Percentiles rank a stretch among this genome's conserved stretches.
These are phyloP conservation scores for Amborella trichopoda DNA, from an alignment of 164 flowering plant genomes.

Conservation along the genomic window DNA sequence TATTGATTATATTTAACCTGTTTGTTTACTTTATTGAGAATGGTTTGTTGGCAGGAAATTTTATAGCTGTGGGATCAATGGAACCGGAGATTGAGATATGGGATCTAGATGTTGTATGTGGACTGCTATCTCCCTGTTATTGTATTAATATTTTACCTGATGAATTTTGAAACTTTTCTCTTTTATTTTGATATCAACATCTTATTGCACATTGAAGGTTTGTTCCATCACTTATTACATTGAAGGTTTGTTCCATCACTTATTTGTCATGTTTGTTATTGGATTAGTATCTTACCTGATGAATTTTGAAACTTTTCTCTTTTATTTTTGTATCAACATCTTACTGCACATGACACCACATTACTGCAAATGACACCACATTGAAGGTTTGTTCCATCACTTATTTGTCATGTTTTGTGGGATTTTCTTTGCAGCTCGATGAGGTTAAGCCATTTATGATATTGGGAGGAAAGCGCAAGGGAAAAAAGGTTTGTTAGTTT, in stretches of 20 bases:
- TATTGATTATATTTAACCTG: not conserved
- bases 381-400: not conserved
- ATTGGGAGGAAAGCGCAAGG: constrained; percentile 62
- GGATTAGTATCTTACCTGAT: too few relatives aligned
- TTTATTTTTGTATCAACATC: not conserved
- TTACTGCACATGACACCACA: not conserved
- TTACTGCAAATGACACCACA: not conserved
- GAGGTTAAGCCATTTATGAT: constrained; percentile 61
- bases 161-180: not conserved
- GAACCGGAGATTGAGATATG: constrained; percentile 93
- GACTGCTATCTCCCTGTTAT: not conserved
- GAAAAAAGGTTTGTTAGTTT: constrained; percentile 40
- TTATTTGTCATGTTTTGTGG: not conserved
- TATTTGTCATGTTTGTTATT: constrained; percentile 1
- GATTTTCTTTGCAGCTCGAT: constrained; percentile 44
- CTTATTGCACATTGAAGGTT: not conserved
- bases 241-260: not conserved
- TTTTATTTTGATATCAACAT: not conserved
- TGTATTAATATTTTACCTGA: too few relatives aligned
- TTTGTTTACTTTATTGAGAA: not conserved
- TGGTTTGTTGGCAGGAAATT: constrained; percentile 20
- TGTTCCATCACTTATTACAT: not conserved
- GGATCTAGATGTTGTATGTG: constrained; percentile 88
- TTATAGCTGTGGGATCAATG: constrained; percentile 69
- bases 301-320: not conserved